Evolutionary conservation across 208 protist genomes (phyloP), one percentile per base, ranked within the genome.

Genomic region (Jaenimonas drosophilae): DNA sequence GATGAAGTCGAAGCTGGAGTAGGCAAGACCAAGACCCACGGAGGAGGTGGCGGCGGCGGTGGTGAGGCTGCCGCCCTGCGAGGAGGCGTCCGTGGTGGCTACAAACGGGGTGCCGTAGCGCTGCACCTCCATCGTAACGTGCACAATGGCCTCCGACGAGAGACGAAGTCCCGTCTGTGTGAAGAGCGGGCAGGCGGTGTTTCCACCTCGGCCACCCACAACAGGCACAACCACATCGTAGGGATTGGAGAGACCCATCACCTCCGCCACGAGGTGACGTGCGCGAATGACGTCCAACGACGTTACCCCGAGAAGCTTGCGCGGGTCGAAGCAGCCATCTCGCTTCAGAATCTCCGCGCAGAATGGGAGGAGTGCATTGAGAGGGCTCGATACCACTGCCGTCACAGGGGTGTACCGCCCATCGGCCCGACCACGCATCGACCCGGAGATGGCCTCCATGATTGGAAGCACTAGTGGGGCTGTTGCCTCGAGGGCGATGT

Each of bases 311-410:
- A 96, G 85, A 2, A 97, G 54, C 49, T 76, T 76, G 20, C 72
- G 80, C 14, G 79, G 76, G 54, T 95, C 75, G 54, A 90, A 95
- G 9, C 52, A 59, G 39, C 80, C 66, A 14, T 43, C 49, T 25
- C 56, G 61, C 67, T 88, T 76, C 21, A 94, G 57, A 25, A 85
- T 59, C 67, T 97, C 95, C 7, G 82, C 79, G 21, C 79, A 88
- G 43, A 97, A 71, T 11, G 95, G 92, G 7, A 97, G 90, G 23
- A 91, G 86, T 3, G 84, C 78, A 73, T 97, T 97, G 20, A 97
- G 87, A 4, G 91, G 93, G 69, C 91, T 93, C 7, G 90, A 87
- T 43, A 95, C 84, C 40, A 98, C 67, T 39, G 51, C 74, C 14
- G 96, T 46, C 38, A 70, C 29, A n/a, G 79, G n/a, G n/a, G n/a